These are phyloP conservation scores for Aeschynomene evenia DNA, from an alignment of 306 rosid species.

Conservation along the genomic window DNA sequence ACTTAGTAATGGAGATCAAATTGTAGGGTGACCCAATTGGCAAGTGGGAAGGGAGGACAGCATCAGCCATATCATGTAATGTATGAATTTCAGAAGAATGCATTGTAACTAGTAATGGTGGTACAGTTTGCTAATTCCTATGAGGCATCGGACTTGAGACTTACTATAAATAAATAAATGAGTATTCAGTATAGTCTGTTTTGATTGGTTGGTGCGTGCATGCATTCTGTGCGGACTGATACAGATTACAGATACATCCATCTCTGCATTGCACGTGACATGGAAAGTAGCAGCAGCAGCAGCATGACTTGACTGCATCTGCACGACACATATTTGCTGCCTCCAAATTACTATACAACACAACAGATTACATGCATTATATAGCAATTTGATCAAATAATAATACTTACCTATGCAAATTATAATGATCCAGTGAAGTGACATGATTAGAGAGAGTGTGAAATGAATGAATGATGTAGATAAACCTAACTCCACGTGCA, in stretches of 20 bases:
- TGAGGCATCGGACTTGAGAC: not conserved
- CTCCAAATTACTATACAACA: not conserved
- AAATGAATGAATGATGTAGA: no score
- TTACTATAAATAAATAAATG: not conserved
- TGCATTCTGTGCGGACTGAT: not conserved
- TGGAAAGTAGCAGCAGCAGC: not conserved
- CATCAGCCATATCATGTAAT: not conserved
- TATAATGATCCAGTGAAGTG: not conserved
- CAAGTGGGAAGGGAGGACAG: slow-evolving; percentile 8
- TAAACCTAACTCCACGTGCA: no score
- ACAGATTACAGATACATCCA: not conserved
- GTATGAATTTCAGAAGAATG: no score
- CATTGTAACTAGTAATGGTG: not conserved
- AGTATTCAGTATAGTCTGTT: not conserved
- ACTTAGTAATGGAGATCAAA: not conserved
- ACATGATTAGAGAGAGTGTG: no score
- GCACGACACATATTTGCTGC: not conserved
- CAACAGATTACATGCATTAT: not conserved
- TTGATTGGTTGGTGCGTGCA: slow-evolving; percentile 21
- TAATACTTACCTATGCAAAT: not conserved
- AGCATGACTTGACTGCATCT: slow-evolving; percentile 3
- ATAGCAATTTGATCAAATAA: not conserved
- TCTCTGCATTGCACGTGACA: slow-evolving; percentile 23
- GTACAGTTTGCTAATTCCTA: slow-evolving; percentile 4
- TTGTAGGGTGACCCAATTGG: slow-evolving; percentile 12